phyloP scores from a whole-genome alignment of 2,329 filamentous ascomycete genomes.

The Volutella citrinella region DNA sequence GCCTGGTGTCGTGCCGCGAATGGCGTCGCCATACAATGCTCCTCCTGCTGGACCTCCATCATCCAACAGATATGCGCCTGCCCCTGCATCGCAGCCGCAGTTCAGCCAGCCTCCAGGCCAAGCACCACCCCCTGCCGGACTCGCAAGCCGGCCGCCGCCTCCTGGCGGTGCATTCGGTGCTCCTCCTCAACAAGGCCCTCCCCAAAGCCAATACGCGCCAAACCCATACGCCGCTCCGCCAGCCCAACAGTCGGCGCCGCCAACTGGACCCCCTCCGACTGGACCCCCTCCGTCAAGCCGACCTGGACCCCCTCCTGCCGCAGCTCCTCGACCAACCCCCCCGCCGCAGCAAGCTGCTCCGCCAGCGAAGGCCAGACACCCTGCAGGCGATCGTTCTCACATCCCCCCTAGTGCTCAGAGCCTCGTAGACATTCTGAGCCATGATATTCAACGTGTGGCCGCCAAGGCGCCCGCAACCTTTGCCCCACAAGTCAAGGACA shows the following conservation, averaged over 20 bases:
- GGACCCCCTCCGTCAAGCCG: conserved; percentile 31
- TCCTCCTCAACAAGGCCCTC: conserved; percentile 44
- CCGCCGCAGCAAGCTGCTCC: conserved; percentile 48
- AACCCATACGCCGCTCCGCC: conserved; percentile 42
- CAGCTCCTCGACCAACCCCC: conserved; percentile 34
- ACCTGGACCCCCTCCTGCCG: conserved; percentile 27
- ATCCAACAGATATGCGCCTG: conserved; percentile 72
- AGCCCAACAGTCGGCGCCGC: conserved; percentile 37
- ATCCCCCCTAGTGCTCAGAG: conserved; percentile 75
- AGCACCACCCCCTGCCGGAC: conserved; percentile 39
- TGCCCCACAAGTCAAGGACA: conserved; percentile 86
- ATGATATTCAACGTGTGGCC: conserved; percentile 87
- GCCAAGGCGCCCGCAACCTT: conserved; percentile 82
- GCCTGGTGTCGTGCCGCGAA: conserved; percentile 65
- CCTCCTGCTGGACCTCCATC: conserved; percentile 69
- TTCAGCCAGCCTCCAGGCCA: conserved; percentile 41
- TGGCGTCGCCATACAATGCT: conserved; percentile 81
- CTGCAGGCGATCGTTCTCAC: conserved; percentile 84
- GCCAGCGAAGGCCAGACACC: conserved; percentile 61
- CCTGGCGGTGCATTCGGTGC: conserved; percentile 41
- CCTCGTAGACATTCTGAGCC: conserved; percentile 75
- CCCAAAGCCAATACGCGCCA: conserved; percentile 59
- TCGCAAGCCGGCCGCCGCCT: conserved; percentile 44
- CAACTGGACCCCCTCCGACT: conserved; percentile 37
- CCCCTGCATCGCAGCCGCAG: conserved; percentile 54